These are phyloP conservation scores for Xylaria nigripes DNA, from an alignment of 495 filamentous ascomycete species.

Conservation along the genomic window DNA sequence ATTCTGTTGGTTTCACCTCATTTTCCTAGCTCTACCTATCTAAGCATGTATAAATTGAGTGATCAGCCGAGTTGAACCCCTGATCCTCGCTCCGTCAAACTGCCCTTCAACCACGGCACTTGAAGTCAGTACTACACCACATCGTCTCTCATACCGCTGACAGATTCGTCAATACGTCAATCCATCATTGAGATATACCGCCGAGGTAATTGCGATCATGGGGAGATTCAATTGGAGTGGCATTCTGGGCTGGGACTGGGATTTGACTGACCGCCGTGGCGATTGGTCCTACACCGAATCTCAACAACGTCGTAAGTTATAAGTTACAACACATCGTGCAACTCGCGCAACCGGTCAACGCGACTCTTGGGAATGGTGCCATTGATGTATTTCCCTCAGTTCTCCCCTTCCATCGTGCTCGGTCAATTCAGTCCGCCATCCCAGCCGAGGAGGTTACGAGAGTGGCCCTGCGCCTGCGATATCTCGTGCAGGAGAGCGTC, in stretches of 20 bases:
- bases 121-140: no score
- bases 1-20: background rate
- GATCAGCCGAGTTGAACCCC: no score
- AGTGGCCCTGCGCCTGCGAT: slow-evolving; percentile 77
- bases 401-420: slow-evolving; percentile 53
- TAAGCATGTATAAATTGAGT: no score
- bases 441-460: slow-evolving; percentile 69
- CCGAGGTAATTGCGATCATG: slow-evolving; percentile 4
- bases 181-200: no score
- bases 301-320: slow-evolving; percentile 32
- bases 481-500: slow-evolving; percentile 82
- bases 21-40: no score
- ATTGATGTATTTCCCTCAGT: slow-evolving; percentile 30
- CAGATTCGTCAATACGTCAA: no score
- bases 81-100: no score
- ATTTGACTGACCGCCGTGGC: slow-evolving; percentile 25
- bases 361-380: background rate
- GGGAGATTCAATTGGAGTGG: slow-evolving; percentile 29
- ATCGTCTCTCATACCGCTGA: no score
- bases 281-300: slow-evolving; percentile 33
- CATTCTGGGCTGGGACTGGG: slow-evolving; percentile 38
- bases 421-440: slow-evolving; percentile 51
- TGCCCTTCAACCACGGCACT: no score
- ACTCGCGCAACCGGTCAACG: background rate
- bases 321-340: no score